Percentiles rank a stretch among this genome's conserved stretches.
These are phyloP conservation scores for Aphanomyces cochlioides DNA, from an alignment of 352 stramenopile genomes.

Conservation along the genomic window DNA sequence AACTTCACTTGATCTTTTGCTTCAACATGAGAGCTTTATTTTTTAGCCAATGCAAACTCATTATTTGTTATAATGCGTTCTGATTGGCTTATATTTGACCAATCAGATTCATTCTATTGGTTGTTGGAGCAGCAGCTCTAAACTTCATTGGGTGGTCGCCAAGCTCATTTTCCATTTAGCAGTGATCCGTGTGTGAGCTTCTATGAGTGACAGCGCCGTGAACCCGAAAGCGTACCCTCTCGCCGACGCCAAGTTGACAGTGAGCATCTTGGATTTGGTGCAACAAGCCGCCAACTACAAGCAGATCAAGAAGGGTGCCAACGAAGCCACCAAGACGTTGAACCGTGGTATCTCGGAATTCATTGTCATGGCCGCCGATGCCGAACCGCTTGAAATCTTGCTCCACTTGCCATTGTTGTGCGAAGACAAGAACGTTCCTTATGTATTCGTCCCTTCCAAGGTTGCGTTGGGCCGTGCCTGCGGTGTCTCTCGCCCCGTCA, in stretches of 20 bases:
- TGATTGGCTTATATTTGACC: slow-evolving; percentile 14
- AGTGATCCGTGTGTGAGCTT: slow-evolving; percentile 90
- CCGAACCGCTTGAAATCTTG: slow-evolving; percentile 99
- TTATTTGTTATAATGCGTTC: not conserved
- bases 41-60: too few species aligned
- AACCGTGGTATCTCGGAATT: slow-evolving; percentile 99
- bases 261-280: slow-evolving; percentile 98
- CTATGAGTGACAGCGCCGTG: slow-evolving; percentile 76
- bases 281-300: slow-evolving; percentile 99
- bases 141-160: slow-evolving; percentile 26
- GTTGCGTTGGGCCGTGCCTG: slow-evolving; percentile 98
- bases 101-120: not conserved
- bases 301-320: slow-evolving; percentile 99
- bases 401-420: slow-evolving; percentile 98
- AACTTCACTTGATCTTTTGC: too few species aligned
- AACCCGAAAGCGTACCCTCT: slow-evolving; percentile 97
- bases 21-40: too few species aligned
- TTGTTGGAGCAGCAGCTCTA: slow-evolving; percentile 25
- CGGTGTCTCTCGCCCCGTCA: slow-evolving; percentile 98
- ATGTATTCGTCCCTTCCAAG: slow-evolving; percentile 95
- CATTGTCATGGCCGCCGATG: slow-evolving; percentile 99
- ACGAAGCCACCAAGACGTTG: slow-evolving; percentile 99
- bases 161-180: slow-evolving; percentile 36
- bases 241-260: slow-evolving; percentile 96
- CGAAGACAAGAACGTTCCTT: slow-evolving; percentile 97